These are phyloP conservation scores for Periconia sp. DNA, from an alignment of 2,329 filamentous ascomycete genomes.

Conservation along the genomic window DNA sequence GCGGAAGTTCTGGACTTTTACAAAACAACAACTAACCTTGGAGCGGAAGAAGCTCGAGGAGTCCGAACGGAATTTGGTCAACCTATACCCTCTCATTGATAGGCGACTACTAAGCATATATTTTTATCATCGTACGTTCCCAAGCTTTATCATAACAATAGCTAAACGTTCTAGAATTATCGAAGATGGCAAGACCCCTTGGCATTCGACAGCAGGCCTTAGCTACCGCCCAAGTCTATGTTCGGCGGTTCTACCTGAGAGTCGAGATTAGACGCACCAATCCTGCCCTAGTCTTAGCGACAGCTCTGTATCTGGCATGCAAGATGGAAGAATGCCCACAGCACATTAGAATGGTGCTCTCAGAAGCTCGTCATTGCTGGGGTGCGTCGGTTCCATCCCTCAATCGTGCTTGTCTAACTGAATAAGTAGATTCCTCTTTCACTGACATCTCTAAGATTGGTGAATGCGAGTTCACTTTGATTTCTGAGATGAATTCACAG, in stretches of 20 bases:
- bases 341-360: slow-evolving; percentile 89
- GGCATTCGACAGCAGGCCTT: slow-evolving; percentile 88
- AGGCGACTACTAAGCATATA: slow-evolving; percentile 85
- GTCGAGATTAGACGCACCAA: slow-evolving; percentile 93
- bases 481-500: slow-evolving; percentile 88
- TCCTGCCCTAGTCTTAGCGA: slow-evolving; percentile 90
- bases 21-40: slow-evolving; percentile 77
- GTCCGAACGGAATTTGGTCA: slow-evolving; percentile 74
- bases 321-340: slow-evolving; percentile 98
- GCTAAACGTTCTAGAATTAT: slow-evolving; percentile 69
- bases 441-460: slow-evolving; percentile 81
- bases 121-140: slow-evolving; percentile 79
- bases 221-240: slow-evolving; percentile 92
- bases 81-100: slow-evolving; percentile 83
- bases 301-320: slow-evolving; percentile 91
- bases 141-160: no score
- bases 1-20: slow-evolving; percentile 87
- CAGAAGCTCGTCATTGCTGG: slow-evolving; percentile 77
- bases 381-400: slow-evolving; percentile 24
- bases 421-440: slow-evolving; percentile 39
- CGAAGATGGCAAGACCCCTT: slow-evolving; percentile 83
- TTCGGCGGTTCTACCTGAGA: slow-evolving; percentile 90
- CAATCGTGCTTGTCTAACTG: slow-evolving; percentile 11
- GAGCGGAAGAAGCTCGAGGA: slow-evolving; percentile 79
- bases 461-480: slow-evolving; percentile 92